These are phyloP conservation scores for Fusarium pseudograminearum DNA, from an alignment of 2,329 filamentous ascomycete genomes.

Conservation along the genomic window DNA sequence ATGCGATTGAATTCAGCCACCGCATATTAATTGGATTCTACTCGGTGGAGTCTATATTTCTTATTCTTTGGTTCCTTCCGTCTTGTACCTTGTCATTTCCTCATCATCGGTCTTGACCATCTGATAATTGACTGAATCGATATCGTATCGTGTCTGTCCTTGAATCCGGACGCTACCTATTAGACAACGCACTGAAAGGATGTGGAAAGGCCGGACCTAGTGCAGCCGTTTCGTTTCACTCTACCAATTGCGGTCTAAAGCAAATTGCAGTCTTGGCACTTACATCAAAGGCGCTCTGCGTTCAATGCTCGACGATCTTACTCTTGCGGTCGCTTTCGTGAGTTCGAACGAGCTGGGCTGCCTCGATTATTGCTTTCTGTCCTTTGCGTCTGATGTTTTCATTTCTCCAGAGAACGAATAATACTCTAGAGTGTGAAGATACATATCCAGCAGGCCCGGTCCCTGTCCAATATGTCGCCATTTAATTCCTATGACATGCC, in stretches of 20 bases:
- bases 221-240: conserved; percentile 47
- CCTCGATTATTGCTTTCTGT: background rate
- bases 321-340: conserved; percentile 10
- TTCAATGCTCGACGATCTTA: conserved; percentile 25
- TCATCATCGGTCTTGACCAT: conserved; percentile 3
- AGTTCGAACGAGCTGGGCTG: conserved; percentile 4
- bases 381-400: background rate
- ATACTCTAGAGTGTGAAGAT: background rate
- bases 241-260: conserved; percentile 37
- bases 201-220: conserved; percentile 27
- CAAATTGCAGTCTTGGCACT: conserved; percentile 42
- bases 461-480: conserved; percentile 25
- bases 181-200: conserved; percentile 22
- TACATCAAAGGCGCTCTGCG: conserved; percentile 25
- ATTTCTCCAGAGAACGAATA: background rate
- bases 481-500: conserved; percentile 19
- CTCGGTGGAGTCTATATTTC: conserved; percentile 4
- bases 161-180: conserved; percentile 5
- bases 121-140: background rate
- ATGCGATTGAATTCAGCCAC: conserved; percentile 7
- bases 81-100: conserved; percentile 12
- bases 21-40: background rate
- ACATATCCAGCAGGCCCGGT: background rate
- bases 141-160: background rate
- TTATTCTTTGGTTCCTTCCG: conserved; percentile 7